These are phyloP conservation scores for Blakeslea trispora DNA, from an alignment of 371 early-diverging fungal species.

Conservation along the genomic window DNA sequence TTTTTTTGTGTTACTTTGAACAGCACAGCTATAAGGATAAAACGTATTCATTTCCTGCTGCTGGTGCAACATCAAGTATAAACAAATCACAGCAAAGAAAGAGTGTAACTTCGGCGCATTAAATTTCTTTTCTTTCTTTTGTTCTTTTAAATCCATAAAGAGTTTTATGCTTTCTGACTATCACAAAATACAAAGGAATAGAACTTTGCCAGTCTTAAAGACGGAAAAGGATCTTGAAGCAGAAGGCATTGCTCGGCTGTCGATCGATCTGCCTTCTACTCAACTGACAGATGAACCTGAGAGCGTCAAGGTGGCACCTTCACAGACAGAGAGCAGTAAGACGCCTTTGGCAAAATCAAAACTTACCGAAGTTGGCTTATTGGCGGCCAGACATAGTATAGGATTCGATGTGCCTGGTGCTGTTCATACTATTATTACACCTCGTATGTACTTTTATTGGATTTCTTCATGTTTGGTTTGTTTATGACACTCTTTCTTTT, in stretches of 20 bases:
- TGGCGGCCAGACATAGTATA: constrained; percentile 21
- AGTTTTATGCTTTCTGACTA: constrained; percentile 5
- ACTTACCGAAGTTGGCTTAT: background rate
- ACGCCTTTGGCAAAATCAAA: background rate
- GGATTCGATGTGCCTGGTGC: constrained; percentile 40
- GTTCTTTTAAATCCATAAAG: background rate
- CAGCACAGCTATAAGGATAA: no score
- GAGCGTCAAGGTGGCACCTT: background rate
- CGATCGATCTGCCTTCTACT: constrained; percentile 12
- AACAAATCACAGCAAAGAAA: constrained; percentile 4
- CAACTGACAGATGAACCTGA: constrained; percentile 19
- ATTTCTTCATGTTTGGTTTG: background rate
- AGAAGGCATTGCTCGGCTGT: constrained; percentile 21
- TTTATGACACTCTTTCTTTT: background rate
- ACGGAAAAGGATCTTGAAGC: constrained; percentile 30
- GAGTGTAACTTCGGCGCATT: background rate
- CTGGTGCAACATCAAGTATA: no score
- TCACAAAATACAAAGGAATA: constrained; percentile 7
- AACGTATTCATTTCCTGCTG: no score
- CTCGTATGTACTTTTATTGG: constrained; percentile 15
- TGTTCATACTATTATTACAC: constrained; percentile 34
- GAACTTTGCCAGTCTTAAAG: constrained; percentile 28
- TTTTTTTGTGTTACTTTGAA: no score
- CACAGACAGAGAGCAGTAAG: background rate
- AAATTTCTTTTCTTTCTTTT: background rate